phyloP scores from a whole-genome alignment of 78 protist genomes.

The Dictyostelium capitatum region DNA sequence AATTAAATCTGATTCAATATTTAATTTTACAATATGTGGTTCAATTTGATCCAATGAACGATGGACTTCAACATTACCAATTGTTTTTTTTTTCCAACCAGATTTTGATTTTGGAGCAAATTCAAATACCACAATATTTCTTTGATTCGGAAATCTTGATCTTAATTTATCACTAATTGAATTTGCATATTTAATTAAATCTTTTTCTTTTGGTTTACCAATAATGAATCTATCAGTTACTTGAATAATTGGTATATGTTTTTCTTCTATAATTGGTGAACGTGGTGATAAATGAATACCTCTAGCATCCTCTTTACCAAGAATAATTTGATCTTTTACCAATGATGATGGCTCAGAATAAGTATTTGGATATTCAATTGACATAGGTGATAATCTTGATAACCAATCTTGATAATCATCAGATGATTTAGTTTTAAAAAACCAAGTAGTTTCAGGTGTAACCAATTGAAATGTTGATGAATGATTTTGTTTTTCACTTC shows the following conservation, averaged over 20 bases:
- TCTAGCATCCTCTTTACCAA: conserved; percentile 23
- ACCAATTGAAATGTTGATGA: neutral
- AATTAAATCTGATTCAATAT: neutral
- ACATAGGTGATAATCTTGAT: conserved; percentile 23
- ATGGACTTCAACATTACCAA: conserved; percentile 61
- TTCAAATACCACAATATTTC: conserved; percentile 62
- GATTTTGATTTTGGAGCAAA: neutral
- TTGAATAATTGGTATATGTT: conserved; percentile 35
- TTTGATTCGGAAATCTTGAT: conserved; percentile 75
- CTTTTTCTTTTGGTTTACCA: conserved; percentile 39
- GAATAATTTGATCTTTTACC: neutral
- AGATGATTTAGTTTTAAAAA: neutral
- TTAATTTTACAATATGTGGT: conserved; percentile 50
- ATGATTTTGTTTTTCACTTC: neutral
- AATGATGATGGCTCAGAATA: conserved; percentile 22
- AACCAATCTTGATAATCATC: conserved; percentile 34
- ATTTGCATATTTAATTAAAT: conserved; percentile 35
- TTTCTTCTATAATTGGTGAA: conserved; percentile 14
- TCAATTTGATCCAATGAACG: conserved; percentile 63
- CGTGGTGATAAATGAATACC: conserved; percentile 39
- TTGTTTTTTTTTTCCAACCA: conserved; percentile 12
- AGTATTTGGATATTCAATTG: neutral
- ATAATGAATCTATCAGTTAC: conserved; percentile 1
- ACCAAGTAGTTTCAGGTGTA: neutral
- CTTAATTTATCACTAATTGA: conserved; percentile 2